phyloP scores from a whole-genome alignment of 345 rosid species.

The Jatropha curcas region DNA sequence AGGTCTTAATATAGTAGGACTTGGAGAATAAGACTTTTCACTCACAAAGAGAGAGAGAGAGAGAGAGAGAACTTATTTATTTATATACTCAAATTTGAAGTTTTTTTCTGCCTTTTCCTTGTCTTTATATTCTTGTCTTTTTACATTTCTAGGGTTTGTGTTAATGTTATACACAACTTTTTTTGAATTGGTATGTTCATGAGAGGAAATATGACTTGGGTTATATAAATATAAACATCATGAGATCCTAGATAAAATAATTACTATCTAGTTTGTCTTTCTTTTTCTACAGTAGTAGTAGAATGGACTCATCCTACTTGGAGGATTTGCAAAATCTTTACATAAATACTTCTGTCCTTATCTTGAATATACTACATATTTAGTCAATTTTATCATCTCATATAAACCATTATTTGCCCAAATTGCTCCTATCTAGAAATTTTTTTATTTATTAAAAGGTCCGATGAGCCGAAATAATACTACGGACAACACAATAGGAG shows the following conservation, averaged over 20 bases:
- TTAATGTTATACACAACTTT: background rate
- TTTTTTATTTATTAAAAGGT: too few relatives aligned
- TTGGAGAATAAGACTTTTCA: constrained; percentile 13
- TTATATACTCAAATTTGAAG: constrained; percentile 14
- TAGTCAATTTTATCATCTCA: too few relatives aligned
- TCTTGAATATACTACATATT: constrained; percentile 15
- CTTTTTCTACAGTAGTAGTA: constrained; percentile 13
- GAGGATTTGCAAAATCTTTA: constrained; percentile 28
- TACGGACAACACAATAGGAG: too few relatives aligned
- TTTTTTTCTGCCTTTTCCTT: constrained; percentile 19
- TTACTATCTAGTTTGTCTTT: constrained; percentile 12
- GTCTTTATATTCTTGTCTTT: constrained; percentile 33
- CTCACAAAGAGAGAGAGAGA: background rate
- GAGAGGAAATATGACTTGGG: constrained; percentile 8
- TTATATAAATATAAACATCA: background rate
- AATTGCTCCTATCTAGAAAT: background rate
- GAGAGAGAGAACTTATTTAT: background rate
- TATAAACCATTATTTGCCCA: constrained; percentile 5
- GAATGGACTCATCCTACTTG: constrained; percentile 20
- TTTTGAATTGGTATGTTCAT: constrained; percentile 1
- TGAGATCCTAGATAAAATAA: constrained; percentile 21
- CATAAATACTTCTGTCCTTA: constrained; percentile 7
- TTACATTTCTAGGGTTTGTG: constrained; percentile 14
- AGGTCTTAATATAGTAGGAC: constrained; percentile 31
- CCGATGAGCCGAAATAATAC: too few relatives aligned